A percentile compares a stretch with the other conserved stretches of the same genome.
These are phyloP conservation scores for Schwanniomyces yamadae DNA, from an alignment of 805 yeast genomes.

Conservation along the genomic window DNA sequence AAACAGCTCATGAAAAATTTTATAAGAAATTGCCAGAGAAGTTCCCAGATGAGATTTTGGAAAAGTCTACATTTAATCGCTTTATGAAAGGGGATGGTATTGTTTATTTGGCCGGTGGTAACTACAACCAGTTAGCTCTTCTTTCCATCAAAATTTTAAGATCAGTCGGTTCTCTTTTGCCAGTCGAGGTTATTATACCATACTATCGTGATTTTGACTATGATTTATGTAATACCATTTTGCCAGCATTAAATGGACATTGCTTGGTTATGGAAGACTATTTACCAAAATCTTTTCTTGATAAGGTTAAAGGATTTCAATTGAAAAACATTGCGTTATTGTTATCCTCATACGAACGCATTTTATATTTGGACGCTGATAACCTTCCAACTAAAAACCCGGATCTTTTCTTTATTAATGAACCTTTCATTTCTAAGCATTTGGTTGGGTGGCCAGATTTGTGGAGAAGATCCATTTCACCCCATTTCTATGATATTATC, in stretches of 20 bases:
- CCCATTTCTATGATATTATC: constrained; percentile 34
- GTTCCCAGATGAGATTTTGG: constrained; percentile 20
- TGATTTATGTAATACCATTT: constrained; percentile 30
- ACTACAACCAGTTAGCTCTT: constrained; percentile 34
- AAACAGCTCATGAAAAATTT: constrained; percentile 21
- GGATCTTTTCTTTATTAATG: constrained; percentile 32
- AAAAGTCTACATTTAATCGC: constrained; percentile 19
- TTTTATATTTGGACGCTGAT: constrained; percentile 41
- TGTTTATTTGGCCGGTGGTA: constrained; percentile 39
- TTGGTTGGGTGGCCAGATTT: constrained; percentile 42
- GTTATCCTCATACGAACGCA: constrained; percentile 34
- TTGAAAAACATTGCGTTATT: constrained; percentile 37
- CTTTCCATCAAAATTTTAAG: constrained; percentile 33
- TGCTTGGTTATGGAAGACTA: constrained; percentile 51
- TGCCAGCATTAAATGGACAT: constrained; percentile 32
- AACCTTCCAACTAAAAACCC: constrained; percentile 37
- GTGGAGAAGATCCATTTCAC: constrained; percentile 42
- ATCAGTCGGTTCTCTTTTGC: constrained; percentile 31
- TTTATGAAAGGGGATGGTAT: constrained; percentile 41
- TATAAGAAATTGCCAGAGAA: constrained; percentile 19
- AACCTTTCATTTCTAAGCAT: constrained; percentile 27
- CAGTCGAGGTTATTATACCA: constrained; percentile 39
- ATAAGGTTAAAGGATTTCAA: constrained; percentile 30
- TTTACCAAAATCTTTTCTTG: constrained; percentile 22
- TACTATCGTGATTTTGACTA: constrained; percentile 29